Base-by-base conservation (phyloP, 2,329 filamentous ascomycete genomes). In the Claviceps citrina region DNA sequence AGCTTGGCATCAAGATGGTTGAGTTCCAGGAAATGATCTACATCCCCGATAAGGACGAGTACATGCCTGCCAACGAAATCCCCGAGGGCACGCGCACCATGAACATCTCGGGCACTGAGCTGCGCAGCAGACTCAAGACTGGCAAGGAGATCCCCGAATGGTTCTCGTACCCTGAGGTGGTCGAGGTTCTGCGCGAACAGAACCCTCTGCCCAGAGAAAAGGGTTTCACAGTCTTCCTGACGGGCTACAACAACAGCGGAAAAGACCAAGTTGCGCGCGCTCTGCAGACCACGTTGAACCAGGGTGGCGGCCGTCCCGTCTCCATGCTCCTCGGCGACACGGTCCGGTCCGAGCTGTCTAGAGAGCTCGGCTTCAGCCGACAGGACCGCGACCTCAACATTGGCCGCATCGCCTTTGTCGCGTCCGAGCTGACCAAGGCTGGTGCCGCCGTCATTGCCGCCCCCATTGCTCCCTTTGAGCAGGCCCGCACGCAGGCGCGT, bases 21-120 rank as follows among this genome's bases (percentile, higher is more conserved):
- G 86, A 91, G 51, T 98, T 98, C 81, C 89, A 96, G 71, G 86
- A 93, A 77, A 94, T 98, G 81, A 96, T 93, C 47, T 98, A 96
- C 68, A 81, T 96, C 44, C 91, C 91, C 51, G 91, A 96, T 66
- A 80, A 77, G 58, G 91, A 98, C 63, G 91, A 96, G 72, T 98
- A 98, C 72, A 78, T 76, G 54, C 91, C 91, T 42, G 77, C 86
- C 62, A 84, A 98, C 65, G 76, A 95, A 68, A 89, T 98, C 46
- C 69, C 80, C 53, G 68, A 78, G 56, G 86, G 84, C 49, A 72
- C 81, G 55, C 84, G 84, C 62, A 96, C 89, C 39, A 74, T 85
- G 50, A 84, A 89, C 68, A 89, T 89, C 61, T 86, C 80, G 28
- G 81, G 81, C 45, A 86, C 81, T 45, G 91, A 98, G 70, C 84